These are phyloP conservation scores for Lasiodiplodia citricola DNA, from an alignment of 2,329 filamentous ascomycete species.

Conservation along the genomic window DNA sequence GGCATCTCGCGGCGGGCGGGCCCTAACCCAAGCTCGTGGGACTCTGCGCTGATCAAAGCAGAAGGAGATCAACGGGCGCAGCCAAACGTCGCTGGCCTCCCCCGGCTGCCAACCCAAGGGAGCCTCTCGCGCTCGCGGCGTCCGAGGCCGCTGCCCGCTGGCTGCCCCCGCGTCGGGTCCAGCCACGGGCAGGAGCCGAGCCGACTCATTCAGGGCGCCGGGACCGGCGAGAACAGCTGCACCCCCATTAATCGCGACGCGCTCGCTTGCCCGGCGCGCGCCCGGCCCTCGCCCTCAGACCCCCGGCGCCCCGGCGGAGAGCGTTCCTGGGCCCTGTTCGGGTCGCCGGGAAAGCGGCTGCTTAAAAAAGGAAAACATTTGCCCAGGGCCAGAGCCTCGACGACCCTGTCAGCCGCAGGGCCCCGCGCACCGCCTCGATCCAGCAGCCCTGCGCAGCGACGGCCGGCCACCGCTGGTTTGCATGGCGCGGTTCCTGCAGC, in stretches of 20 bases:
- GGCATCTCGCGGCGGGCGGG: slow-evolving; percentile 17
- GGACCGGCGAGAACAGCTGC: neutral
- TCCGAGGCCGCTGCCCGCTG: neutral
- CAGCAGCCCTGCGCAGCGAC: neutral
- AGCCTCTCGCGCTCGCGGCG: neutral
- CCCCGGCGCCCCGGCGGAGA: slow-evolving; percentile 18
- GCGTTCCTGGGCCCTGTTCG: slow-evolving; percentile 7
- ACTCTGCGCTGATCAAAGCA: slow-evolving; percentile 21
- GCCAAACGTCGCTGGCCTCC: slow-evolving; percentile 3
- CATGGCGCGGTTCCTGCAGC: slow-evolving; percentile 15
- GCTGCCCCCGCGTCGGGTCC: neutral
- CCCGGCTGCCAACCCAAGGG: neutral
- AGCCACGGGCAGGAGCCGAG: slow-evolving; percentile 11
- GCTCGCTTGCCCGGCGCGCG: slow-evolving; percentile 13
- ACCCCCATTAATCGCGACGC: slow-evolving; percentile 17
- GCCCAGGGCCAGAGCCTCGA: slow-evolving; percentile 19
- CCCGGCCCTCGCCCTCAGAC: slow-evolving; percentile 7
- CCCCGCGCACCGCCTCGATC: neutral
- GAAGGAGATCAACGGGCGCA: slow-evolving; percentile 17
- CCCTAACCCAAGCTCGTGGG: slow-evolving; percentile 13
- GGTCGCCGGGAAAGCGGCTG: slow-evolving; percentile 13
- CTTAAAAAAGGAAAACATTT: slow-evolving; percentile 21
- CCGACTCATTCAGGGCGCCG: slow-evolving; percentile 3
- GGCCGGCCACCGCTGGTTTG: neutral
- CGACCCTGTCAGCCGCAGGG: slow-evolving; percentile 5